Conservation (phyloP, 2,329 filamentous ascomycete species). For the Coleophoma cylindrospora region DNA sequence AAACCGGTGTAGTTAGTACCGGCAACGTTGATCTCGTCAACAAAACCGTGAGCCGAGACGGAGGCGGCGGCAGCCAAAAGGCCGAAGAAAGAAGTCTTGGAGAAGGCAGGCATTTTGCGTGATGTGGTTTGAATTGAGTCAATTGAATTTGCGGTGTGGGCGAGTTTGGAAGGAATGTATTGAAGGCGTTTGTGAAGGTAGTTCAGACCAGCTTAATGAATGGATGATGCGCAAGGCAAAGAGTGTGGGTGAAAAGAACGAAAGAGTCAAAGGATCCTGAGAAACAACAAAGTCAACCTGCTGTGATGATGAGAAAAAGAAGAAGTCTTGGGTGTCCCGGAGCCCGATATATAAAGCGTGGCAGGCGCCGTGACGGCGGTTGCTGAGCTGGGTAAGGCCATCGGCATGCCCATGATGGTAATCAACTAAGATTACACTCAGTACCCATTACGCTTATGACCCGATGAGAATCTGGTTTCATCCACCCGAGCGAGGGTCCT, state of each 20-base stretch:
- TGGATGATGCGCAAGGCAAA: background rate
- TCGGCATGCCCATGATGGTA: too few relatives aligned
- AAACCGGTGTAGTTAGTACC: constrained; percentile 32
- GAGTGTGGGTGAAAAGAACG: background rate
- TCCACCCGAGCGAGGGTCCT: too few relatives aligned
- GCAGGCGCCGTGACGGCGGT: too few relatives aligned
- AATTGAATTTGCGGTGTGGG: background rate
- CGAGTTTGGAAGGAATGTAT: background rate
- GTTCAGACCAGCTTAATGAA: background rate
- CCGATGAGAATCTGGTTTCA: too few relatives aligned
- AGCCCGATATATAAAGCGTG: too few relatives aligned
- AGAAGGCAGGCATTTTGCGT: background rate
- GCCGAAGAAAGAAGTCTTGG: background rate
- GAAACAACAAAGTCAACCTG: background rate
- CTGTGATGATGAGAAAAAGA: background rate
- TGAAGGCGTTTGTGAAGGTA: background rate
- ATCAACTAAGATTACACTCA: too few relatives aligned
- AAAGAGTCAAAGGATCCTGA: background rate
- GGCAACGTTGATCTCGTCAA: constrained; percentile 35
- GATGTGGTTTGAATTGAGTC: background rate
- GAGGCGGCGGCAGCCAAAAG: constrained; percentile 25
- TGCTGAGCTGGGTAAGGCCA: too few relatives aligned
- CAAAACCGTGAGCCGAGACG: constrained; percentile 37
- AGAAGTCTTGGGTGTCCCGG: background rate
- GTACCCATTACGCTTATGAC: too few relatives aligned